Evolutionary conservation across 352 stramenopile species (phyloP).

Genomic region (Pythium guiyangense): DNA sequence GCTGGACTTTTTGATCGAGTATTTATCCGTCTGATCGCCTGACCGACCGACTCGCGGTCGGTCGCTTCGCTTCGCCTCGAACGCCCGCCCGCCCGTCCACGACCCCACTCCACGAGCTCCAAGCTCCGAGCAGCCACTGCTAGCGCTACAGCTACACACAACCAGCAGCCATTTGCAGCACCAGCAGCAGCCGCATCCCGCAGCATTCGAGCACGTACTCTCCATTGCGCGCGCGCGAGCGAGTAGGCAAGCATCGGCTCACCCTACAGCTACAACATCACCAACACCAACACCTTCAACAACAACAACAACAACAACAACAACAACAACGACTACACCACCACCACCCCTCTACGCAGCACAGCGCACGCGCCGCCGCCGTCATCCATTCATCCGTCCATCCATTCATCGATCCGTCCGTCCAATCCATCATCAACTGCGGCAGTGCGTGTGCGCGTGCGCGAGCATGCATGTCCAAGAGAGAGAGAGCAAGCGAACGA

Average conservation of each 20-base stretch:
- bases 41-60: neutral
- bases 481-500: neutral
- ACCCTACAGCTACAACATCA: neutral
- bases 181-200: neutral
- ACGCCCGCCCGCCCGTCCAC: neutral
- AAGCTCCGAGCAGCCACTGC: too few species aligned
- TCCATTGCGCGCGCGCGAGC: neutral
- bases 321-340: too few species aligned
- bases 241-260: neutral
- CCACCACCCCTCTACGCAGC: too few species aligned
- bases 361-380: too few species aligned
- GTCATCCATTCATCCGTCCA: too few species aligned
- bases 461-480: constrained; percentile 7
- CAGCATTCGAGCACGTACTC: neutral
- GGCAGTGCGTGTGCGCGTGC: neutral
- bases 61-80: neutral
- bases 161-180: neutral
- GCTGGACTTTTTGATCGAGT: constrained; percentile 63
- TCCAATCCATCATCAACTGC: constrained; percentile 1
- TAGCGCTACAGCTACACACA: neutral
- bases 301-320: neutral
- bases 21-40: constrained; percentile 29
- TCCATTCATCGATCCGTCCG: too few species aligned
- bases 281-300: neutral
- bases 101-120: neutral